Conservation (phyloP, 495 filamentous ascomycete genomes). For the Recurvomyces mirabilis region DNA sequence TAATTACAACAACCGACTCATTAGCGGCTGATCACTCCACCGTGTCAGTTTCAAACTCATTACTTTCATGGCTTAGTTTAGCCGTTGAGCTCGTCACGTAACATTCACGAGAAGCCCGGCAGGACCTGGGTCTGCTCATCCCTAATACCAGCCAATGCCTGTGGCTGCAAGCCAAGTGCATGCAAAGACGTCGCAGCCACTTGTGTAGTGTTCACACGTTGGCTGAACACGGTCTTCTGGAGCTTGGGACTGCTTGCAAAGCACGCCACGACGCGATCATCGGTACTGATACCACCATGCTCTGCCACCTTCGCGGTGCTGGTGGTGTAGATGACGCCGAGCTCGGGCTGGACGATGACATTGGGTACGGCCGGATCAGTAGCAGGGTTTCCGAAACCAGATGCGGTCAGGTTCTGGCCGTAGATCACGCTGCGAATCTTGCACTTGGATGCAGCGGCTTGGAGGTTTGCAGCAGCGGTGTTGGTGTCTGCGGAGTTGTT, state of each 20-base stretch:
- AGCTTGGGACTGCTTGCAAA: slow-evolving; percentile 25
- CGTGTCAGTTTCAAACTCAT: too few species aligned
- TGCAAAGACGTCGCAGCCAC: slow-evolving; percentile 30
- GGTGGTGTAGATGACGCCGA: slow-evolving; percentile 32
- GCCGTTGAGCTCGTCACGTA: too few species aligned
- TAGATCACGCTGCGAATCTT: slow-evolving; percentile 29
- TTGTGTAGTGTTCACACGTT: slow-evolving; percentile 25
- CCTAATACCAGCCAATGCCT: slow-evolving; percentile 22
- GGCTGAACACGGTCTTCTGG: slow-evolving; percentile 14
- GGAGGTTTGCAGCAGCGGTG: slow-evolving; percentile 24
- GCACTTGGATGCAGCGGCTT: slow-evolving; percentile 13
- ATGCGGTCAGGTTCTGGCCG: slow-evolving; percentile 19
- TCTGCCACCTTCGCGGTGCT: slow-evolving; percentile 29
- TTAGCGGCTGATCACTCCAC: too few species aligned
- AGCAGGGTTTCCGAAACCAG: slow-evolving; percentile 28
- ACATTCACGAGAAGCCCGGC: slow-evolving; percentile 22
- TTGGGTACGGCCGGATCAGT: slow-evolving; percentile 31
- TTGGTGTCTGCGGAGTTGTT: slow-evolving; percentile 18
- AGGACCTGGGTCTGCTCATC: slow-evolving; percentile 23
- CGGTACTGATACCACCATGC: slow-evolving; percentile 29
- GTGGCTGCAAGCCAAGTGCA: slow-evolving; percentile 26
- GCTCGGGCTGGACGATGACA: slow-evolving; percentile 28
- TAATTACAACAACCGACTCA: too few species aligned
- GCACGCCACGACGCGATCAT: slow-evolving; percentile 30
- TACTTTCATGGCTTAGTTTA: too few species aligned